Conservation (phyloP, 2,329 filamentous ascomycete species). For the Penicillium sp. region DNA sequence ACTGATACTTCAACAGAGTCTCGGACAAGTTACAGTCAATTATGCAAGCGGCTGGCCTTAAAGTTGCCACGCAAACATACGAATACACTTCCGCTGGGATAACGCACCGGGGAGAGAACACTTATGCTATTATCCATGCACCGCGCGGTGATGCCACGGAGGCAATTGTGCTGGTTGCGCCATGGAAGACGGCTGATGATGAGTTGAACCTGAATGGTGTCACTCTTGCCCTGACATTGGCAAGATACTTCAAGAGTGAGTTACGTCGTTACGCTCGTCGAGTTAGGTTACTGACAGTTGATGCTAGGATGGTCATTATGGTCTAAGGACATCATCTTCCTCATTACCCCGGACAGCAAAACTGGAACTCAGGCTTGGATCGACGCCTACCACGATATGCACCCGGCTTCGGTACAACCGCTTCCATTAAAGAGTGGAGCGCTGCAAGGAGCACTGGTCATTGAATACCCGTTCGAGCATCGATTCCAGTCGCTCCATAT, state of each 20-base stretch:
- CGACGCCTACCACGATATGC: conserved; percentile 92
- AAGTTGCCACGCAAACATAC: conserved; percentile 84
- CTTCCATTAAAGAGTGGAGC: conserved; percentile 89
- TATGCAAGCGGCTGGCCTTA: conserved; percentile 75
- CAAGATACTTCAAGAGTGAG: conserved; percentile 86
- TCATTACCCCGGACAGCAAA: conserved; percentile 84
- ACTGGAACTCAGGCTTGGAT: conserved; percentile 95
- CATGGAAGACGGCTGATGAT: conserved; percentile 79
- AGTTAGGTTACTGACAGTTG: conserved; percentile 15
- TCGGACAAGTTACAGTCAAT: conserved; percentile 73
- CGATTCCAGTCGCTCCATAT: conserved; percentile 86
- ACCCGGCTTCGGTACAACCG: conserved; percentile 67
- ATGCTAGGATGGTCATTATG: conserved; percentile 81
- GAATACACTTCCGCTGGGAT: conserved; percentile 76
- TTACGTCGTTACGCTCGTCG: neutral
- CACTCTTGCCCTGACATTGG: conserved; percentile 78
- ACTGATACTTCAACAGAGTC: conserved; percentile 38
- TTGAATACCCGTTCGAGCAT: conserved; percentile 85
- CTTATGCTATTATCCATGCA: conserved; percentile 90
- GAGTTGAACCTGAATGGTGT: conserved; percentile 84
- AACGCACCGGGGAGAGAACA: conserved; percentile 75
- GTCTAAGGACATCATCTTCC: conserved; percentile 96
- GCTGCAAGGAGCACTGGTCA: conserved; percentile 85
- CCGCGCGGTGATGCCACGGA: conserved; percentile 95
- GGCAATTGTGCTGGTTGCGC: conserved; percentile 86